These are phyloP conservation scores for Leishmania martiniquensis DNA, from an alignment of 208 protist genomes.

Conservation along the genomic window DNA sequence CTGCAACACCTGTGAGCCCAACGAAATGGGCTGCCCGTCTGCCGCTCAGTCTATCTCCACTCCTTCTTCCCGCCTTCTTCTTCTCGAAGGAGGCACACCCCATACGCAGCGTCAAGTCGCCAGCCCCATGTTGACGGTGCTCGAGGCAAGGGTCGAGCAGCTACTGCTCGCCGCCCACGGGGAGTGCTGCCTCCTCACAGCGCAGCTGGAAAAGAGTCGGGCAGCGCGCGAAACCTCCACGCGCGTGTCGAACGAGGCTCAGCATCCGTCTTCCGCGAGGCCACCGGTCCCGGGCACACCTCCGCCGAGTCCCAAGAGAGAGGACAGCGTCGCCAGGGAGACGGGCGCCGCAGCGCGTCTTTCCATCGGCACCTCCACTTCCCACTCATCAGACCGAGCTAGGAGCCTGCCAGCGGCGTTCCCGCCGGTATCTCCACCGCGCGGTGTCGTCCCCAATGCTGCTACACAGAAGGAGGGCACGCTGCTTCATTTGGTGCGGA, in stretches of 20 bases:
- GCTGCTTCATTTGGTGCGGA: slow-evolving; percentile 48
- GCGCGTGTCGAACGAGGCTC: neutral
- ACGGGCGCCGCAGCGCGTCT: neutral
- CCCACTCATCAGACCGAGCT: neutral
- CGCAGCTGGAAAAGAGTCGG: slow-evolving; percentile 38
- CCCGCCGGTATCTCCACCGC: neutral
- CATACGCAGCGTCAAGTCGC: neutral
- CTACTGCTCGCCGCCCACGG: slow-evolving; percentile 23
- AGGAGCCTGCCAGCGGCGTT: slow-evolving; percentile 1
- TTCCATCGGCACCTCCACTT: neutral
- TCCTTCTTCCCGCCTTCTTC: neutral
- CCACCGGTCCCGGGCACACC: neutral
- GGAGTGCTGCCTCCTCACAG: slow-evolving; percentile 35
- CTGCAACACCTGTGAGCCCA: neutral
- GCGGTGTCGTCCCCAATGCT: slow-evolving; percentile 4
- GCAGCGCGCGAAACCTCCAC: slow-evolving; percentile 13
- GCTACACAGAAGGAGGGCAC: slow-evolving; percentile 42
- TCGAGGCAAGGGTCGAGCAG: slow-evolving; percentile 6
- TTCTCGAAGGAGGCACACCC: neutral
- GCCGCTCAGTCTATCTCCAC: neutral
- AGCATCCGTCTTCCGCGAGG: no score
- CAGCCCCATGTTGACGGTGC: neutral
- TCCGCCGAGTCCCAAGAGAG: neutral
- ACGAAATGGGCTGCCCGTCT: neutral
- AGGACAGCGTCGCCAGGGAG: neutral